Conservation (phyloP, 345 rosid genomes). For the Erysimum cheiranthoides region DNA sequence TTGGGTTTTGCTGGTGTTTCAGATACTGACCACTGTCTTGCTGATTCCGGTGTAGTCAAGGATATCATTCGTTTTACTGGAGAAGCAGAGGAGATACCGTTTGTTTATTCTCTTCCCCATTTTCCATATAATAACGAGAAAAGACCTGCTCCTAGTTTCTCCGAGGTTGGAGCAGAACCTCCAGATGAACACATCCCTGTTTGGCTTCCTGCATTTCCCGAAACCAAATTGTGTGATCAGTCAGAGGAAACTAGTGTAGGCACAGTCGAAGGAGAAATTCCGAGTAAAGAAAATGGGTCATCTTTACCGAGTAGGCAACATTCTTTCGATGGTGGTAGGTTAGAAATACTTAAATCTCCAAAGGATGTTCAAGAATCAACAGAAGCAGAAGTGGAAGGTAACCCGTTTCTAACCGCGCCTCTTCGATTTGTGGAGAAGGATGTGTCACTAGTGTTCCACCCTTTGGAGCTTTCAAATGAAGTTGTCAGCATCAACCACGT, state of each 20-base stretch:
- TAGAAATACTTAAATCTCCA: constrained; percentile 48
- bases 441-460: constrained; percentile 57
- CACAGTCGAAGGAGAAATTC: constrained; percentile 46
- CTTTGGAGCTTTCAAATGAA: constrained; percentile 54
- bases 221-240: constrained; percentile 48
- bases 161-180: constrained; percentile 64
- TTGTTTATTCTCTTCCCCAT: constrained; percentile 66
- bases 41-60: constrained; percentile 61
- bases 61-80: constrained; percentile 67
- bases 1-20: constrained; percentile 72
- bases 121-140: constrained; percentile 66
- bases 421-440: constrained; percentile 65
- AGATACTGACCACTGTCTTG: constrained; percentile 62
- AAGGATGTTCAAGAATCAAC: constrained; percentile 46
- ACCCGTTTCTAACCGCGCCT: constrained; percentile 75
- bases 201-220: constrained; percentile 86
- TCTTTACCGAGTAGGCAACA: constrained; percentile 52
- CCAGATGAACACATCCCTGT: constrained; percentile 72
- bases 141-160: constrained; percentile 55
- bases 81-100: constrained; percentile 61
- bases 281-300: constrained; percentile 43
- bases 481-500: constrained; percentile 39
- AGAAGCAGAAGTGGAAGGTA: constrained; percentile 47
- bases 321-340: constrained; percentile 48
- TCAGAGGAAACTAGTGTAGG: constrained; percentile 44